Conservation (phyloP, 2,329 filamentous ascomycete species). For the Aspergillus pseudoviridinutans region DNA sequence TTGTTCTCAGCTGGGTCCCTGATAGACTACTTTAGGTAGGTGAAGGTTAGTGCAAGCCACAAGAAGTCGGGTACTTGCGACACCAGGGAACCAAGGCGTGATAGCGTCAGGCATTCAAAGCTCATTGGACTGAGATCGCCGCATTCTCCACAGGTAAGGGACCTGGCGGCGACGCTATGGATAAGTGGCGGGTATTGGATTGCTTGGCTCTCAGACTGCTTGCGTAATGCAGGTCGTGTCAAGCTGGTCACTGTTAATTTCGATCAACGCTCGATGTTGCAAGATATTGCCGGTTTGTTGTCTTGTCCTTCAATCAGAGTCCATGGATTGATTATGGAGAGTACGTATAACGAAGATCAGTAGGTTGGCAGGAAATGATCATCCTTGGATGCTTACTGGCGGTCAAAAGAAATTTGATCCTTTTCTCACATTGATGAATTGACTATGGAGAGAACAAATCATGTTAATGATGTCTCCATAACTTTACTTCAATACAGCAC, state of each 20-base stretch:
- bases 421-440: neutral
- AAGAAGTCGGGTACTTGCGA: neutral
- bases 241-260: slow-evolving; percentile 26
- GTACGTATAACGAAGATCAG: neutral
- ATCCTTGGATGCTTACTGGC: neutral
- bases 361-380: neutral
- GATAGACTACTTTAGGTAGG: neutral
- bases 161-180: slow-evolving; percentile 27
- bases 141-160: slow-evolving; percentile 37
- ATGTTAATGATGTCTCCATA: neutral
- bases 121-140: slow-evolving; percentile 27
- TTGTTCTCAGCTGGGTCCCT: neutral
- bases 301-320: slow-evolving; percentile 1
- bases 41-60: neutral
- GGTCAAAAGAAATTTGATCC: no score
- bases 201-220: slow-evolving; percentile 29
- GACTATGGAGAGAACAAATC: slow-evolving; percentile 1
- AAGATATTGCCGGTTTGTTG: neutral
- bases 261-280: slow-evolving; percentile 27
- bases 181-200: slow-evolving; percentile 29
- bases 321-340: neutral
- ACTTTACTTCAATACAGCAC: neutral
- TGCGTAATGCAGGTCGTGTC: slow-evolving; percentile 32
- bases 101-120: slow-evolving; percentile 26
- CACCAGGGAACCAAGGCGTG: slow-evolving; percentile 14